Evolutionary conservation across 2,329 filamentous ascomycete genomes (phyloP).

Genomic region (Fusarium luffae): DNA sequence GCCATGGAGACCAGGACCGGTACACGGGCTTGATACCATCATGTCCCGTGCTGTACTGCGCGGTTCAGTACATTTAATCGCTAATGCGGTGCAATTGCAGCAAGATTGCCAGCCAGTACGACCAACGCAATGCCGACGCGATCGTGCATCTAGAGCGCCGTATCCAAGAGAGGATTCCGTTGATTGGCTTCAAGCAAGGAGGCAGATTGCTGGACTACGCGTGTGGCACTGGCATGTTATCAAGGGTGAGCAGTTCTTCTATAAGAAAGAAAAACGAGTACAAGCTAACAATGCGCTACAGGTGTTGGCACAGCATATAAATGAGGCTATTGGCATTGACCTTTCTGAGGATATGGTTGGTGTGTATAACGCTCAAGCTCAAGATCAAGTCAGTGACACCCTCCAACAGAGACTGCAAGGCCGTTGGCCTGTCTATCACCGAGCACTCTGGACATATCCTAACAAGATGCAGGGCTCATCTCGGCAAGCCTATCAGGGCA

Average conservation of each 20-base stretch:
- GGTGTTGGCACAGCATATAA: constrained; percentile 48
- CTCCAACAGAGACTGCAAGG: neutral
- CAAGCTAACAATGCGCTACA: constrained; percentile 17
- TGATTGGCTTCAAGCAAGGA: constrained; percentile 65
- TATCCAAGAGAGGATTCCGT: constrained; percentile 64
- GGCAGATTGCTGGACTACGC: constrained; percentile 78
- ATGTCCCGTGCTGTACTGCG: neutral
- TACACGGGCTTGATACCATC: neutral
- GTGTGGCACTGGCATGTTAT: constrained; percentile 76
- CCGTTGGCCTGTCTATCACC: neutral
- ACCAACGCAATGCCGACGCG: constrained; percentile 65
- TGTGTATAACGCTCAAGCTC: constrained; percentile 71
- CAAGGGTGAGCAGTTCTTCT: constrained; percentile 61
- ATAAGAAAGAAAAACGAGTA: neutral
- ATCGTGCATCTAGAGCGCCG: constrained; percentile 65
- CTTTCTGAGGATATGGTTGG: constrained; percentile 77
- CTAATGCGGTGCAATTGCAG: constrained; percentile 40
- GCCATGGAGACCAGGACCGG: neutral
- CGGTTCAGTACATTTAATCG: constrained; percentile 3
- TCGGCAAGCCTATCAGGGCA: constrained; percentile 67
- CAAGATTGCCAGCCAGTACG: constrained; percentile 52
- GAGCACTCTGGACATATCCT: constrained; percentile 3
- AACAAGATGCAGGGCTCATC: constrained; percentile 46
- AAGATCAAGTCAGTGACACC: constrained; percentile 59
- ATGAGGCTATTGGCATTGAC: constrained; percentile 74